These are phyloP conservation scores for Penicillium sp. DNA, from an alignment of 2,329 filamentous ascomycete genomes.

Conservation along the genomic window DNA sequence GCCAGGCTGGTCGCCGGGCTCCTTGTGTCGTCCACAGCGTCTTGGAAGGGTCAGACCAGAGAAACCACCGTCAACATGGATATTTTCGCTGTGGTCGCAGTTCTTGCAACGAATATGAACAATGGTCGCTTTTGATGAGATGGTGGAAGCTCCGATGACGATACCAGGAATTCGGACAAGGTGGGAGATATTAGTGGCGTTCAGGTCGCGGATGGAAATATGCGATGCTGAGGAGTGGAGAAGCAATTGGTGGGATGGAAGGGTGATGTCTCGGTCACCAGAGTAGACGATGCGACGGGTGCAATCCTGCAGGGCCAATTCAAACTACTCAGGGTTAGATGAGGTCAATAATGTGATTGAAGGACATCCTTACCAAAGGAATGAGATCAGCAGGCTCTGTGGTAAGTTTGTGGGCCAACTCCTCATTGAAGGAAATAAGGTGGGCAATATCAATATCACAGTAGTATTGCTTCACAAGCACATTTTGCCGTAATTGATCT, in stretches of 20 bases:
- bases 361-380: slow-evolving; percentile 65
- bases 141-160: slow-evolving; percentile 93
- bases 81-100: slow-evolving; percentile 69
- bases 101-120: slow-evolving; percentile 85
- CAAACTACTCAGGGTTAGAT: slow-evolving; percentile 65
- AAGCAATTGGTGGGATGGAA: slow-evolving; percentile 91
- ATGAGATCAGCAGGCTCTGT: slow-evolving; percentile 92
- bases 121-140: slow-evolving; percentile 90
- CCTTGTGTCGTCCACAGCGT: slow-evolving; percentile 65
- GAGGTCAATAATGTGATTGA: background rate
- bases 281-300: slow-evolving; percentile 93
- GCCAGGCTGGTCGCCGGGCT: slow-evolving; percentile 62
- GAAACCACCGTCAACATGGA: slow-evolving; percentile 82
- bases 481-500: slow-evolving; percentile 94
- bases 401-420: slow-evolving; percentile 83
- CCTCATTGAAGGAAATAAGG: slow-evolving; percentile 93
- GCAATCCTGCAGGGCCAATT: slow-evolving; percentile 83
- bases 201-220: slow-evolving; percentile 90
- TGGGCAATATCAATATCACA: slow-evolving; percentile 96
- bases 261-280: slow-evolving; percentile 62
- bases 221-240: slow-evolving; percentile 89
- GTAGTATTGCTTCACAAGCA: slow-evolving; percentile 88
- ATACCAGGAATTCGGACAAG: slow-evolving; percentile 97
- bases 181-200: slow-evolving; percentile 86
- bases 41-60: slow-evolving; percentile 81